Base-by-base conservation (phyloP, 148 eudicot species). In the Rheum nobile region DNA sequence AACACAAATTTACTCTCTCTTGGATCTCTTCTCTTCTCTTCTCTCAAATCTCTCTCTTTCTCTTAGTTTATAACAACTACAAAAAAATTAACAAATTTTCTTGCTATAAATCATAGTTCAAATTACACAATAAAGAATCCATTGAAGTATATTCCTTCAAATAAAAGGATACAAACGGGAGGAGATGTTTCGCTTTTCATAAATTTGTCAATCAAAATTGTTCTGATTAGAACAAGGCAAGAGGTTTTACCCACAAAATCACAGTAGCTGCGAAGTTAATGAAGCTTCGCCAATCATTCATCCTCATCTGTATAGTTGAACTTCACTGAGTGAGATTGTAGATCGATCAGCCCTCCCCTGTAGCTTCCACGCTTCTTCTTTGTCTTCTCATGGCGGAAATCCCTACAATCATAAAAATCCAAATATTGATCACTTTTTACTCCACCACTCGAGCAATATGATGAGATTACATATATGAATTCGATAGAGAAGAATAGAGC, bases 291-390 rank as follows among this genome's bases (percentile, higher is more conserved):
- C 72, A 71, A 69, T 86, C 84, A 87, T 75, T 88, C 86, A 71
- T 81, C 90, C 0, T 88, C 96, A 28, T 91, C 93, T 0, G 84
- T 82, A 50, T 92, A 88, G 54, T 87, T 82, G 82, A 91, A 93
- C 83, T 93, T 93, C 8, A 93, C 75, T 13, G 98, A 93, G 79
- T 89, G 97, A 48, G 97, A 81, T 14, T 88, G 78, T 75, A 85
- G 76, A 85, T 93, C 98, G 52, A 93, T 91, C 82, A 75, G 84
- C 21, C 97, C 98, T 79, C 98, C 97, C 78, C 97, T 86, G 74
- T 93, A 93, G 84, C 90, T 88, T 73, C 98, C 98, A 4, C 97
- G 97, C 86, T 93, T 93, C 81, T 93, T 91, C 88, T 93, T 91
- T 12, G 98, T 93, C 80, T 93, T 93, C 48, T 93, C 98, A 79